phyloP scores from a whole-genome alignment of 2,329 filamentous ascomycete species.

The Fusarium nurragi region DNA sequence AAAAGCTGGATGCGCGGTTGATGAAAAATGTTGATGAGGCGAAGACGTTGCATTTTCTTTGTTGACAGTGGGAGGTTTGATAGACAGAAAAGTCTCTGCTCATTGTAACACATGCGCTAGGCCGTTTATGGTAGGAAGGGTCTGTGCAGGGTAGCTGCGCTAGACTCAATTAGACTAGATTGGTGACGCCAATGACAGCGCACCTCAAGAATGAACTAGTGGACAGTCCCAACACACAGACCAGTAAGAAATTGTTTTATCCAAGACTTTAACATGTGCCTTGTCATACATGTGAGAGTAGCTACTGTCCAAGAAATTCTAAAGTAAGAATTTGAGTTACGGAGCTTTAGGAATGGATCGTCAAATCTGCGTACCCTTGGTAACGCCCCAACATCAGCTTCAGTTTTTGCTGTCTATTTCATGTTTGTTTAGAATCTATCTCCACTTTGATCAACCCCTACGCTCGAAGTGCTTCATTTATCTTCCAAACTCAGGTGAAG shows the following conservation, averaged over 20 bases:
- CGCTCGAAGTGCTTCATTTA: too few species aligned
- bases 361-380: too few species aligned
- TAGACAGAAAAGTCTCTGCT: slow-evolving; percentile 29
- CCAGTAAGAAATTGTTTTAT: not conserved
- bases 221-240: not conserved
- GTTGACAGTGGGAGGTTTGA: slow-evolving; percentile 5
- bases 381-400: too few species aligned
- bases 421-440: too few species aligned
- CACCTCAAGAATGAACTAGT: not conserved
- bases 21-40: slow-evolving; percentile 3
- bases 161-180: not conserved
- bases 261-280: too few species aligned
- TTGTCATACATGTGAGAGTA: too few species aligned
- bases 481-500: too few species aligned
- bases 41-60: slow-evolving; percentile 23
- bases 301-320: too few species aligned
- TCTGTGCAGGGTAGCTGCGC: not conserved
- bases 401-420: too few species aligned
- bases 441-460: too few species aligned
- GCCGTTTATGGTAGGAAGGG: not conserved
- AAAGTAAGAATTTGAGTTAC: too few species aligned
- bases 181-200: not conserved
- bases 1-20: not conserved
- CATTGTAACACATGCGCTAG: slow-evolving; percentile 4
- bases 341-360: too few species aligned